A percentile compares a stretch with the other conserved stretches of the same genome.
These are phyloP conservation scores for Erythrobasidium hasegawianum DNA, from an alignment of 1,284 basidiomycete genomes.

Conservation along the genomic window DNA sequence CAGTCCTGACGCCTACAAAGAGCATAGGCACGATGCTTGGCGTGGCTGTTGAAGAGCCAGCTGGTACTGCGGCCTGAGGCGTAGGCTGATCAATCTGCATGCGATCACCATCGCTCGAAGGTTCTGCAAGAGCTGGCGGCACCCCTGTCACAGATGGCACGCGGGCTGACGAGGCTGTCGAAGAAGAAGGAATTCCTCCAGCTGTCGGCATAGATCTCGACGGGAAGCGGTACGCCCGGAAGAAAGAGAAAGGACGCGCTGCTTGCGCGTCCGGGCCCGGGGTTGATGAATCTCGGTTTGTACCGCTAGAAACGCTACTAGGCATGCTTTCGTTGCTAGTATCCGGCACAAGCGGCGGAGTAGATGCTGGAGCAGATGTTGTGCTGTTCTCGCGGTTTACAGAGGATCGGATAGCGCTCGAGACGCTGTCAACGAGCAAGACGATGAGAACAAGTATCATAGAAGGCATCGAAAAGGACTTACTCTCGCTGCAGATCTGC, in stretches of 20 bases:
- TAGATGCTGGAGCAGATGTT: too few relatives aligned
- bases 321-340: too few relatives aligned
- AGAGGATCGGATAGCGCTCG: constrained; percentile 6
- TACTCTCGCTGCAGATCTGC: constrained; percentile 29
- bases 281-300: too few relatives aligned
- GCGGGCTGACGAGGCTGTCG: too few relatives aligned
- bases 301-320: too few relatives aligned
- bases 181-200: too few relatives aligned
- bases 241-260: constrained; percentile 29
- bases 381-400: too few relatives aligned
- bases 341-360: too few relatives aligned
- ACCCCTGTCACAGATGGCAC: too few relatives aligned
- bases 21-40: constrained; percentile 24
- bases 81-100: background rate
- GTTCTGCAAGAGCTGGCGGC: too few relatives aligned
- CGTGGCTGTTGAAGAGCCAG: background rate
- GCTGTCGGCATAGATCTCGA: background rate
- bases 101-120: background rate
- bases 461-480: too few relatives aligned
- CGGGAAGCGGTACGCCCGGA: constrained; percentile 35
- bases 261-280: background rate
- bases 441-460: background rate
- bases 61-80: background rate
- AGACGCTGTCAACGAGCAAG: background rate
- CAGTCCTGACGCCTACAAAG: constrained; percentile 29